Evolutionary conservation across 768 basidiomycete genomes (phyloP), one percentile per base, ranked within the genome.

Genomic region (Termitomyces sp.): DNA sequence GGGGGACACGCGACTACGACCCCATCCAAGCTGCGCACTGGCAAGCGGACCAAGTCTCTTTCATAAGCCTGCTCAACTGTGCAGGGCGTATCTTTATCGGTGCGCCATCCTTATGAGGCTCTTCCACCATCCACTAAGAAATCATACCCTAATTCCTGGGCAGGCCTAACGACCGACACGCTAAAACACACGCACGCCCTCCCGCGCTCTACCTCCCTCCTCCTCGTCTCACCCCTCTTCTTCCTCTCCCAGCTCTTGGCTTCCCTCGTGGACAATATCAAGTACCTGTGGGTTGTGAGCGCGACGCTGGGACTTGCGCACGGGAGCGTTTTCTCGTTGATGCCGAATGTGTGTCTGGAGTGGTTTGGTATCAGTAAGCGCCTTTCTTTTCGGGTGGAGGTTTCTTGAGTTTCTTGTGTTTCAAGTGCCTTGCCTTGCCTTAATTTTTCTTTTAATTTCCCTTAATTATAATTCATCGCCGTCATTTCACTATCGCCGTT

Each of bases 321-420:
- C 64, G 93, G 93, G 4, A 79, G 83, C 51, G 72, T 75, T 55
- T 93, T 91, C 68, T 89, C 88, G 2, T 74, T 89, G 45, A 79
- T 82, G 66, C 90, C 91, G 0, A 85, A 87, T n/a, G 78, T 95
- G 33, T 78, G 83, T 54, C 79, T 95, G 27, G 94, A 95, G 64
- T 94, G 91, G 91, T 95, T 95, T 64, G 93, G 93, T 7, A 76
- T 95, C 66, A 76, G 91, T 91, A 65, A 67, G 89, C 84, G 2
- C 1, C 1, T 42, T 31, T 30, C 0, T 5, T 33, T 16, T 27
- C 7, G 12, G 45, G 15, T 3, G 15, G 24, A 46, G 37, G 44
- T 20, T 12, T 12, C 11, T 16, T 27, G 1, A 24, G 5, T 24
- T 15, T 11, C 24, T 13, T 27, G 46, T 15, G 16, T 27, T 31